Conservation (phyloP, 371 early-diverging fungal genomes). For the Haplosporangium sp. region DNA sequence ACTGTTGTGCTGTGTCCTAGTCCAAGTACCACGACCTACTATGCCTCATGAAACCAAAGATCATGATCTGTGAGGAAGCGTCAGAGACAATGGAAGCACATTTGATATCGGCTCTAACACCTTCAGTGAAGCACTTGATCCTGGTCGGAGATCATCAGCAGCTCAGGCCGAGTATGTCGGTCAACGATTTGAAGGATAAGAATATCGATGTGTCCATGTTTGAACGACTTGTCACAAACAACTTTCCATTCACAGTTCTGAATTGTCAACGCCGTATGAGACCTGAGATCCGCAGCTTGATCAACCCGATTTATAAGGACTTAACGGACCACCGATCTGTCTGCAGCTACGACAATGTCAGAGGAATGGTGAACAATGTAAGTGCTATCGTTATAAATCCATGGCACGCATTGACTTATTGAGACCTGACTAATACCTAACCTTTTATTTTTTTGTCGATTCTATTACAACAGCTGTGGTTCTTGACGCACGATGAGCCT, state of each 20-base stretch:
- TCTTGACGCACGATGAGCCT: slow-evolving; percentile 63
- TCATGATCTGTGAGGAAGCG: slow-evolving; percentile 80
- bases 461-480: slow-evolving; percentile 25
- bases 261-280: slow-evolving; percentile 79
- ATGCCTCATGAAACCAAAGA: slow-evolving; percentile 59
- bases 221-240: slow-evolving; percentile 69
- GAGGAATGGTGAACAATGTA: slow-evolving; percentile 68
- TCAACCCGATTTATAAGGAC: slow-evolving; percentile 66
- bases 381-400: slow-evolving; percentile 34
- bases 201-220: slow-evolving; percentile 72
- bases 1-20: slow-evolving; percentile 34
- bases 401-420: background rate
- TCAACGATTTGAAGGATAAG: slow-evolving; percentile 60
- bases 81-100: slow-evolving; percentile 82
- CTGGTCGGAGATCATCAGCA: slow-evolving; percentile 83
- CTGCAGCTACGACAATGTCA: slow-evolving; percentile 59
- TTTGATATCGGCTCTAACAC: slow-evolving; percentile 68
- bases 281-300: slow-evolving; percentile 72
- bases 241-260: slow-evolving; percentile 64
- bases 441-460: background rate
- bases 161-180: slow-evolving; percentile 68
- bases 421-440: background rate
- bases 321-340: slow-evolving; percentile 64
- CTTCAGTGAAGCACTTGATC: slow-evolving; percentile 70
- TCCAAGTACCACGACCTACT: slow-evolving; percentile 72